Base-by-base conservation (phyloP, 2,329 filamentous ascomycete genomes). In the Ophiostoma sp. region DNA sequence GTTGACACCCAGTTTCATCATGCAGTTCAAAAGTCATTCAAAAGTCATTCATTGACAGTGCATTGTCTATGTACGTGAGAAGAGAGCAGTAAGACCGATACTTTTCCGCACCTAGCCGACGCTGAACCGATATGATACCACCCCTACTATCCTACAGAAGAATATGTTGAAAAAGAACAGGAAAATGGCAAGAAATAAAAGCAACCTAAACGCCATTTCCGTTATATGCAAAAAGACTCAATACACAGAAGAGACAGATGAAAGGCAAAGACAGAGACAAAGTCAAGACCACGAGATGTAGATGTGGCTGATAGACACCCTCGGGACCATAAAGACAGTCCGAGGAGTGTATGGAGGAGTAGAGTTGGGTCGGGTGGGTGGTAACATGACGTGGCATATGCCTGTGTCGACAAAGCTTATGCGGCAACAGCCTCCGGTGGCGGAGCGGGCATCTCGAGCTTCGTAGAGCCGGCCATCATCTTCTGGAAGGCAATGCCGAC, bases 401-500 rank as follows among this genome's bases (percentile, higher is more conserved):
- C 27, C 27, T 27, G 38, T 41, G 9, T 11, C 2, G 11, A 8
- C n/a, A 8, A 36, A 11, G 41, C 63, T 47, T 65, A 65, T 40
- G 64, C 64, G 41, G 64, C 64, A 4, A 65, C 27, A 4, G 64
- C 7, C 64, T 65, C 44, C n/a, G 64, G 64, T 52, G 64, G 64
- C 27, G 64, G 64, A 1, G 64, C 44, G 16, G 64, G 64, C 44
- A 65, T 49, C 44, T 97, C 92, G 74, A 96, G 82, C 81, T 89
- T 89, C 72, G 92, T 96, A 78, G 89, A 90, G 72, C 93, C 91
- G 47, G 93, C 91, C 86, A 97, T 91, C 89, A 97, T 93, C 79
- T 93, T 89, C 79, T 93, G 90, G 82, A 97, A 94, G 8, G 91
- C 93, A 76, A 99, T 98, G 74, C 94, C 94, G 68, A 98, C 95